Base-by-base conservation (phyloP, 2,329 filamentous ascomycete species). In the Cyphellophora attinorum region DNA sequence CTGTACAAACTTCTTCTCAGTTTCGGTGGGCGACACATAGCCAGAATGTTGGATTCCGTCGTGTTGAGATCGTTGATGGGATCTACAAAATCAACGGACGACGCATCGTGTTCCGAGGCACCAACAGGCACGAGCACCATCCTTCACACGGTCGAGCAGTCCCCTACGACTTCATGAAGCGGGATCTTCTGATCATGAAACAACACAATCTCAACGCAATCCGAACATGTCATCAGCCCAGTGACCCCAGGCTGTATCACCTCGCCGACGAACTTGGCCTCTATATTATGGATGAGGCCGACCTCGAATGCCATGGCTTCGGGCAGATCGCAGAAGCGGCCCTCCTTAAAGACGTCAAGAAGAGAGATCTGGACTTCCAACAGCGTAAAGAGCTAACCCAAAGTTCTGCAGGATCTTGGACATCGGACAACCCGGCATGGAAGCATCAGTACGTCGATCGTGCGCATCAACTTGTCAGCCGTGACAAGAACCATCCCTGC, bases 61-160 rank as follows among this genome's bases (percentile, higher is more conserved):
- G 68, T 30, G 68, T 80, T 3, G 74, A 81, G 55, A 62, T 79
- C 33, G 72, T 70, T 35, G 61, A 74, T 31, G 72, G 75, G 1
- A 53, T 78, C 28, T 62, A 80, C 38, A 39, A 27, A 35, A 75
- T 82, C 44, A 83, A 82, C 38, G 77, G 78, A 4, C 62, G 64
- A 17, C 60, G 70, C 2, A 66, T 83, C 32, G 64, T 72, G 2
- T 64, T 84, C 42, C 67, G 72, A 17, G 79, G 79, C 11, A 72
- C 75, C 11, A 83, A 83, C 51, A 62, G 79, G 11, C 80, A 84
- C 48, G 80, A 85, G 38, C 79, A 85, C 47, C 78, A 84, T 47
- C 76, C 76, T 0, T 57, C 59, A 8, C 67, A 68, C 17, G 79
- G 79, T 3, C 72, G 79, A 0, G 67, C 76, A 1, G 75, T 82